Evolutionary conservation across 805 yeast genomes (phyloP).

Genomic region (Wickerhamomyces strasburgensis): DNA sequence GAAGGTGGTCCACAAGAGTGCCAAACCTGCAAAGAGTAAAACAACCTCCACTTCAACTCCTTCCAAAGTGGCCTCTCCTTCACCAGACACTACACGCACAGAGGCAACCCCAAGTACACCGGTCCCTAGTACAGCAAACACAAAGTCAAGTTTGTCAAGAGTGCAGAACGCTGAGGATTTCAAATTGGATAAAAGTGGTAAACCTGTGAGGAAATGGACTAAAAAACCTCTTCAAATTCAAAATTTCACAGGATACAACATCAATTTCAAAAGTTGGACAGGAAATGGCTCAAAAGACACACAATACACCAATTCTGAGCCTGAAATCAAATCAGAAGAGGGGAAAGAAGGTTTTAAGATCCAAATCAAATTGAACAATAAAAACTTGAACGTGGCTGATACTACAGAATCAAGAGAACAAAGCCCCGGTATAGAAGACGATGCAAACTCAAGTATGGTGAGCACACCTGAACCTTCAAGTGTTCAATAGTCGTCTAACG

Average conservation of each 20-base stretch:
- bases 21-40: slow-evolving; percentile 4
- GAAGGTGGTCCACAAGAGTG: slow-evolving; percentile 1
- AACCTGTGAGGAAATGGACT: slow-evolving; percentile 40
- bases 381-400: slow-evolving; percentile 7
- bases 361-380: slow-evolving; percentile 22
- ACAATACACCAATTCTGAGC: neutral
- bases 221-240: slow-evolving; percentile 34
- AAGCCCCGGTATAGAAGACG: slow-evolving; percentile 20
- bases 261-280: slow-evolving; percentile 34
- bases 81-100: slow-evolving; percentile 11
- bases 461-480: slow-evolving; percentile 20
- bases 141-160: slow-evolving; percentile 8
- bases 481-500: neutral
- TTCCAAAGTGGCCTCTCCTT: slow-evolving; percentile 5
- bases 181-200: slow-evolving; percentile 37
- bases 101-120: slow-evolving; percentile 14
- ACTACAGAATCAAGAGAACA: slow-evolving; percentile 20
- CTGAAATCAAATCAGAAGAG: slow-evolving; percentile 1
- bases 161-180: slow-evolving; percentile 15
- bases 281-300: slow-evolving; percentile 25
- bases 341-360: slow-evolving; percentile 11
- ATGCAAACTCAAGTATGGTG: slow-evolving; percentile 15
- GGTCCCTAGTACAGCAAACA: slow-evolving; percentile 1
- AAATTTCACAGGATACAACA: slow-evolving; percentile 41
- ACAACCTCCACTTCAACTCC: slow-evolving; percentile 1